Evolutionary conservation across 208 protist genomes (phyloP), one percentile per base, ranked within the genome.

Genomic region (Crithidia fasciculata): DNA sequence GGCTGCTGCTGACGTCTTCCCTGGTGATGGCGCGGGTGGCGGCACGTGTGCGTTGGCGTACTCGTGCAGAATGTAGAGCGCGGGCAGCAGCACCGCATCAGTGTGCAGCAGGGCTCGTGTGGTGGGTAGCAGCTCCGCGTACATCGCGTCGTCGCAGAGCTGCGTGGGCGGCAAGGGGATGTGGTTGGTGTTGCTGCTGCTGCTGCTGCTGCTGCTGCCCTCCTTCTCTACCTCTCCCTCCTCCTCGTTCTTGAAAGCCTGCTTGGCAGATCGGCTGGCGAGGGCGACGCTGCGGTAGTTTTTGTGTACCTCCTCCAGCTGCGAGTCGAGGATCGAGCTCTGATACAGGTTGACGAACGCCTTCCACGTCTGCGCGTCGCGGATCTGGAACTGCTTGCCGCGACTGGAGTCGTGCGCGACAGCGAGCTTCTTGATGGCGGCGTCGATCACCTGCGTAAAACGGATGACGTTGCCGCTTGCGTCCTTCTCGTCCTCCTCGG

Each of bases 91-190:
- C n/a, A 94, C 67, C 37, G 83, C 87, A 41, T 88, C 72, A 5
- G 87, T 92, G 84, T 96, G 91, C 55, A 96, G 84, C 37, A 96
- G 71, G 2, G 88, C 78, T 41, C 84, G 85, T 12, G 86, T 75
- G 62, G 81, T 64, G 8, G 82, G 85, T 4, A 91, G 47, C 50
- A 88, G 69, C 73, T 89, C 84, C 8, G 66, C 58, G 57, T 82
- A 77, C 61, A 77, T 73, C 12, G 9, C 47, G 36, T 36, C 60
- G 15, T 74, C 74, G 41, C 50, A 69, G 7, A 85, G 64, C 44
- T 63, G 52, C 5, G 73, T 77, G 37, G 72, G 78, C 8, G 83
- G 80, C 5, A 82, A 61, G 43, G 69, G 39, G 9, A 57, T 8
- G 56, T 45, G 60, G 39, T 41, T 44, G 19, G n/a, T 66, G n/a